Evolutionary conservation across 352 stramenopile genomes (phyloP), one percentile per base, ranked within the genome.

Genomic region (Phytophthora hibernalis): DNA sequence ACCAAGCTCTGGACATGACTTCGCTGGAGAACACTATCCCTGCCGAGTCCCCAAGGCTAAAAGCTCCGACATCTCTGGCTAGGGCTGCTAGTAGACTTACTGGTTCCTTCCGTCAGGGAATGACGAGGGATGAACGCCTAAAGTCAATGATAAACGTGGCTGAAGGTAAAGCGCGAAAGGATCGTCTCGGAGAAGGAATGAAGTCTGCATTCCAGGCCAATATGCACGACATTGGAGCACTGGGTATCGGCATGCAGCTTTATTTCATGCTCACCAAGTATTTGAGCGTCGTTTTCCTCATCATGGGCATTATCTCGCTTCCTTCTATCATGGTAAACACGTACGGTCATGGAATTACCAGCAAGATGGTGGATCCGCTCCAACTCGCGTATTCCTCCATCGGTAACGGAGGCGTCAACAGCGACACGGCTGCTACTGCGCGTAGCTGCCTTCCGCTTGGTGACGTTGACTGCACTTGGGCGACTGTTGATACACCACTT

Each of bases 261-360:
- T 88, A 88, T 45, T 88, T 88, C 44, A 85, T 86, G 75, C 53
- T 88, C 6, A 82, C 72, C 22, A 83, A 84, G 54, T 83, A 84
- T 35, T 20, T 80, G 13, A 68, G 53, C 15, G 55, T 77, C 9
- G 35, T 60, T 3, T 83, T 88, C 40, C 12, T 81, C 1, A 22
- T 61, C 44, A 83, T 88, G 72, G 75, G 72, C 2, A 61, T 81
- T n/a, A 45, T 83, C 5, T 50, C 79, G n/a, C 54, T 85, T 18
- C 76, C 79, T 31, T 49, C 60, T 1, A 74, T 87, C 31, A 62
- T 79, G 37, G 26, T 85, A 15, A 82, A 87, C 59, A 47, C 69
- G n/a, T 73, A 68, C 16, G 78, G 78, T 10, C 76, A 85, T 15
- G 78, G 78, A 16, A 77, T 87, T 37, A 80, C 76, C 21, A 75